phyloP scores from a whole-genome alignment of 768 basidiomycete genomes.

The Clathrus columnatus region DNA sequence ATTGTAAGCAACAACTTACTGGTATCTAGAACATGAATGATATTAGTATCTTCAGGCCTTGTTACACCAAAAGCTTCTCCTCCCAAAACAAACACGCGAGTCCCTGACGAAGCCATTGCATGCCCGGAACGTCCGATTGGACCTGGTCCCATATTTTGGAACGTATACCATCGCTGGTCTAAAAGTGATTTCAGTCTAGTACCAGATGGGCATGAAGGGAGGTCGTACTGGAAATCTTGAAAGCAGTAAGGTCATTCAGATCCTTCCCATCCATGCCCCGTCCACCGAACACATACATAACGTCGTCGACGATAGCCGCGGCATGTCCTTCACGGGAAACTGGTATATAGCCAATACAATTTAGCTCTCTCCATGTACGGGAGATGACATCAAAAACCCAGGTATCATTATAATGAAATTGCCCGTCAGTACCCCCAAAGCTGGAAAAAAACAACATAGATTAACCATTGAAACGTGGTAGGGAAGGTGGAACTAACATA shows the following conservation, averaged over 20 bases:
- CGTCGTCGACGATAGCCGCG: conserved; percentile 92
- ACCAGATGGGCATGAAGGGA: not conserved
- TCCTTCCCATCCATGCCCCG: conserved; percentile 96
- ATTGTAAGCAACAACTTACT: too few species aligned
- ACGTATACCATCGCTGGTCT: conserved; percentile 99
- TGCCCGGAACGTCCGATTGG: conserved; percentile 91
- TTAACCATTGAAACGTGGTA: conserved; percentile 14
- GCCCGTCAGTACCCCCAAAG: conserved; percentile 97
- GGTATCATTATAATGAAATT: conserved; percentile 98
- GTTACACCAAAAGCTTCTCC: conserved; percentile 79
- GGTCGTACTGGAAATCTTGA: conserved; percentile 89
- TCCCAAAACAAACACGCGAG: conserved; percentile 86
- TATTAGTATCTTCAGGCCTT: conserved; percentile 66
- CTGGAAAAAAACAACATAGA: conserved; percentile 31
- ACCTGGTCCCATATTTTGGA: conserved; percentile 98
- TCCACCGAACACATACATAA: conserved; percentile 96
- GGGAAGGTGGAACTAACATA: conserved; percentile 43
- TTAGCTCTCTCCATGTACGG: conserved; percentile 79
- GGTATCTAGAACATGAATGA: conserved; percentile 91
- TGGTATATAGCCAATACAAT: conserved; percentile 95
- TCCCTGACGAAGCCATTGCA: conserved; percentile 92
- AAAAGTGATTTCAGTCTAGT: conserved; percentile 11
- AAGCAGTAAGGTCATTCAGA: conserved; percentile 87
- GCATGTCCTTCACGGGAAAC: conserved; percentile 94
- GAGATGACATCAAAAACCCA: conserved; percentile 87